These are phyloP conservation scores for Daldinia eschscholtzii DNA, from an alignment of 2,329 filamentous ascomycete species.

Conservation along the genomic window DNA sequence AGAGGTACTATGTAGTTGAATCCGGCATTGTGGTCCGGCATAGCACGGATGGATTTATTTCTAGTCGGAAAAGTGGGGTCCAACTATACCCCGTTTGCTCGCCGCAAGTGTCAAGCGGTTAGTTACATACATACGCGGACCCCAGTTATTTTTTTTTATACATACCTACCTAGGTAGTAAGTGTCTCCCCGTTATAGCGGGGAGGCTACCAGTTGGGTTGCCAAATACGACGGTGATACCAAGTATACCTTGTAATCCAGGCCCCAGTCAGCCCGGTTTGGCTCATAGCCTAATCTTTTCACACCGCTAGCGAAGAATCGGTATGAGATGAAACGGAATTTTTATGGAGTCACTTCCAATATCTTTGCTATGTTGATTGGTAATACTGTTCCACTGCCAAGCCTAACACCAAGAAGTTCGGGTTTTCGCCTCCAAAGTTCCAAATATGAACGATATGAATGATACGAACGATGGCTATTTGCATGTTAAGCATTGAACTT, in stretches of 20 bases:
- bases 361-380: conserved; percentile 29
- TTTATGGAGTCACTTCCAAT: conserved; percentile 25
- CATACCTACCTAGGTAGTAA: no score
- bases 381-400: conserved; percentile 34
- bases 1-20: background rate
- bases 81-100: background rate
- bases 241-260: conserved; percentile 13
- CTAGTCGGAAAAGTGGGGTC: background rate
- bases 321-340: conserved; percentile 28
- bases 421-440: conserved; percentile 1
- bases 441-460: background rate
- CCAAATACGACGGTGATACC: conserved; percentile 32
- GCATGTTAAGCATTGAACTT: background rate
- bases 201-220: background rate
- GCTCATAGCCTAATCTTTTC: conserved; percentile 14
- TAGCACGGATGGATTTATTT: background rate
- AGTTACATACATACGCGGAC: background rate
- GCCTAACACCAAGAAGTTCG: conserved; percentile 18
- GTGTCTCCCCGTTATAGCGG: background rate
- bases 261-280: background rate
- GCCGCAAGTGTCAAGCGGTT: background rate
- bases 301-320: conserved; percentile 19
- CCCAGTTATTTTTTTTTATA: background rate
- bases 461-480: background rate
- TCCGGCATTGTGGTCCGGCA: conserved; percentile 1